These are phyloP conservation scores for Bretschneidera sinensis DNA, from an alignment of 345 rosid genomes.

Conservation along the genomic window DNA sequence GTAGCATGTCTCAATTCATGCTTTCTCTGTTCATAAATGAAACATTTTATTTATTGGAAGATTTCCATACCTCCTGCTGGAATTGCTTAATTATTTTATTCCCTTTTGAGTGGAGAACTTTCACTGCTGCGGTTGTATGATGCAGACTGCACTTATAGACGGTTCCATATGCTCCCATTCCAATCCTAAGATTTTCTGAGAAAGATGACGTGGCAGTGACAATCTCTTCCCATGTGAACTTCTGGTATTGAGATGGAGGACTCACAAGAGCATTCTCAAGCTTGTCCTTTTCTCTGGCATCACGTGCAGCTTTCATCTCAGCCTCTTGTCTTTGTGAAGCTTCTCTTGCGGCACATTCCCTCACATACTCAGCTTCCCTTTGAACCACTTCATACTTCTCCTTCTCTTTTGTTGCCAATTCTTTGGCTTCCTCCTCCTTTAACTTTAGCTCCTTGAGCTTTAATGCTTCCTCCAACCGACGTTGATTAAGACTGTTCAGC, in stretches of 20 bases:
- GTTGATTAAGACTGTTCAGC: conserved; percentile 46
- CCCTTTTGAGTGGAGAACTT: conserved; percentile 31
- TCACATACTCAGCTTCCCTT: conserved; percentile 45
- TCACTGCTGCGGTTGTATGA: conserved; percentile 31
- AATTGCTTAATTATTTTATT: conserved; percentile 25
- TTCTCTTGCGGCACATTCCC: conserved; percentile 45
- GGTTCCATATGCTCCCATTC: conserved; percentile 30
- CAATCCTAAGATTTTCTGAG: conserved; percentile 31
- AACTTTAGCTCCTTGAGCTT: conserved; percentile 45
- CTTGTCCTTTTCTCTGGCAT: conserved; percentile 65
- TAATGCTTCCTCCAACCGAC: conserved; percentile 44
- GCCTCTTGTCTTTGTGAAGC: conserved; percentile 47
- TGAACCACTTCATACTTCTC: conserved; percentile 51
- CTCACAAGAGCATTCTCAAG: conserved; percentile 35
- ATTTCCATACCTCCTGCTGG: conserved; percentile 31
- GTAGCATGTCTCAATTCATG: no score
- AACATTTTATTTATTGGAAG: neutral
- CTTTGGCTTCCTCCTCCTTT: conserved; percentile 52
- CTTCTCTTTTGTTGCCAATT: conserved; percentile 55
- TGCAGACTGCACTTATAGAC: conserved; percentile 35
- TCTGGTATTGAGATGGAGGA: conserved; percentile 28
- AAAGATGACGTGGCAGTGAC: conserved; percentile 28
- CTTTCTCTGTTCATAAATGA: neutral
- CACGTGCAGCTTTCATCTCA: conserved; percentile 49
- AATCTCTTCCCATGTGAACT: conserved; percentile 35